Evolutionary conservation across 441 rosid genomes (phyloP).

Genomic region (Mallotus japonicus): DNA sequence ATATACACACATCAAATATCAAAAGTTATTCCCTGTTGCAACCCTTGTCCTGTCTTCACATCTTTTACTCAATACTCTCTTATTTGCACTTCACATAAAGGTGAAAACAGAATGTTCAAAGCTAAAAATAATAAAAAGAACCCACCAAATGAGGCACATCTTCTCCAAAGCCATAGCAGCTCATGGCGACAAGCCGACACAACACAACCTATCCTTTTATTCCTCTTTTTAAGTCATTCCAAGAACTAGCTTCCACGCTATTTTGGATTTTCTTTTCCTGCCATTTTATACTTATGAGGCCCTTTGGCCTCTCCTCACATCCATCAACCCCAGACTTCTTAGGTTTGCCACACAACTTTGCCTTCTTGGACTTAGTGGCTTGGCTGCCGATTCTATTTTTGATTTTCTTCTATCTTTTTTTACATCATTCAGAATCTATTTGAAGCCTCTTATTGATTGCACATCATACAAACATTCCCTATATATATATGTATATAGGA

Average conservation of each 20-base stretch:
- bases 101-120: conserved; percentile 28
- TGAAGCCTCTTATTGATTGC: not conserved
- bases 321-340: conserved; percentile 21
- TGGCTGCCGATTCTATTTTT: conserved; percentile 28
- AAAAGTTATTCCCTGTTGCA: conserved; percentile 27
- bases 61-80: conserved; percentile 10
- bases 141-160: conserved; percentile 34
- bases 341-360: conserved; percentile 23
- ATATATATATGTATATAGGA: conserved; percentile 25
- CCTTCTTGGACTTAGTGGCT: conserved; percentile 35
- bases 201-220: conserved; percentile 30
- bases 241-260: conserved; percentile 32
- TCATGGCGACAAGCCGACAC: conserved; percentile 29
- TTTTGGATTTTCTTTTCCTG: conserved; percentile 22
- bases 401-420: not conserved
- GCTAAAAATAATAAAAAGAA: conserved; percentile 17
- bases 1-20: conserved; percentile 19
- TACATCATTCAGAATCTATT: conserved; percentile 20
- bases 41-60: conserved; percentile 22
- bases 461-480: conserved; percentile 9
- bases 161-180: conserved; percentile 35
- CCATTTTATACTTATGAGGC: conserved; percentile 20
- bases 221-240: conserved; percentile 32
- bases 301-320: conserved; percentile 22
- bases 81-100: conserved; percentile 18